A percentile compares a stretch with the other conserved stretches of the same genome.
phyloP scores from a whole-genome alignment of 1,139 yeast species.

The Candida frijolesensis region DNA sequence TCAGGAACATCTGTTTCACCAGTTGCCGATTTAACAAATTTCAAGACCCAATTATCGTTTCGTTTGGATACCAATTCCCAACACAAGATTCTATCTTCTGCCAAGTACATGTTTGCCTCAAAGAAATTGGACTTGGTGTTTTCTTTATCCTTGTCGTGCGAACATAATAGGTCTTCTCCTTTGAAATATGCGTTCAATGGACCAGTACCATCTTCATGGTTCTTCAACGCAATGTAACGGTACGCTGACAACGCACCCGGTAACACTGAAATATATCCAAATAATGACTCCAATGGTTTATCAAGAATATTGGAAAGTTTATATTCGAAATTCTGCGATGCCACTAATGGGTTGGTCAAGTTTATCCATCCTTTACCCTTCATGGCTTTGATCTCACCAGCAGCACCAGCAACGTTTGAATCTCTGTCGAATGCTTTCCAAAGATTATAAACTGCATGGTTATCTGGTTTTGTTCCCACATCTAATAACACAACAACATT shows the following conservation, averaged over 20 bases:
- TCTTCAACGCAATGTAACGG: slow-evolving; percentile 42
- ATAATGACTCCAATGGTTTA: slow-evolving; percentile 49
- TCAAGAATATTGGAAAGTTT: slow-evolving; percentile 49
- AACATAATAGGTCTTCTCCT: slow-evolving; percentile 37
- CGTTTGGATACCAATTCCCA: slow-evolving; percentile 50
- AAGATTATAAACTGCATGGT: slow-evolving; percentile 47
- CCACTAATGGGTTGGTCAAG: slow-evolving; percentile 47
- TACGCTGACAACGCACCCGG: slow-evolving; percentile 54
- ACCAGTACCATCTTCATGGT: slow-evolving; percentile 46
- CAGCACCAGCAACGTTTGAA: slow-evolving; percentile 51
- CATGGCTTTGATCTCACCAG: slow-evolving; percentile 53
- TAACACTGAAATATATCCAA: slow-evolving; percentile 49
- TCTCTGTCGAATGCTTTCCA: slow-evolving; percentile 54
- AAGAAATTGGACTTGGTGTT: slow-evolving; percentile 69
- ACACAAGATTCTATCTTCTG: slow-evolving; percentile 53
- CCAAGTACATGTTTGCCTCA: slow-evolving; percentile 71
- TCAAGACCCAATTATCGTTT: slow-evolving; percentile 46
- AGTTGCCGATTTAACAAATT: slow-evolving; percentile 48
- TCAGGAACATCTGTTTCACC: slow-evolving; percentile 57
- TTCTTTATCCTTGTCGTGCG: slow-evolving; percentile 27
- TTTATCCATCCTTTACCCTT: slow-evolving; percentile 40
- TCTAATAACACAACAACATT: slow-evolving; percentile 45
- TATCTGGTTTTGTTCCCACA: slow-evolving; percentile 52
- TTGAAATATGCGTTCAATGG: slow-evolving; percentile 52
- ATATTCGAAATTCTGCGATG: slow-evolving; percentile 52